Evolutionary conservation across 2,329 filamentous ascomycete species (phyloP), one percentile per base, ranked within the genome.

Genomic region (Diaporthe citri): DNA sequence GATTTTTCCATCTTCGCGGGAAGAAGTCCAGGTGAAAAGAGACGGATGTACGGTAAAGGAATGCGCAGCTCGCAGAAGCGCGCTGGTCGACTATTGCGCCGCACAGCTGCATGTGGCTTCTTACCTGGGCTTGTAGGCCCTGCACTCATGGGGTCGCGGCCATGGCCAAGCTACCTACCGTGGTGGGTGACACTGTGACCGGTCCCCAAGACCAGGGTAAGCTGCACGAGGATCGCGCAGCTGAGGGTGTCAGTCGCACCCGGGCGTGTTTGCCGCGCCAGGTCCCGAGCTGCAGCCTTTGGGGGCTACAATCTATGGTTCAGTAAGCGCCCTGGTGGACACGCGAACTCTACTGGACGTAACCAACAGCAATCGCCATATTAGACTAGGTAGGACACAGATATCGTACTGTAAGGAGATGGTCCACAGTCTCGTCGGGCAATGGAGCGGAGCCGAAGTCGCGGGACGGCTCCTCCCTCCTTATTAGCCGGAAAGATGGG

Each of bases 181-280:
- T 36, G 57, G 56, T 62, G 57, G 71, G 57, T 64, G 71, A 55
- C 59, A 64, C 20, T 60, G 39, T 64, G 71, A 72, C 70, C 70
- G 25, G 25, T 41, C 56, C 46, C 56, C 56, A 62, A 52, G 70
- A 72, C 70, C 70, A 43, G 70, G 70, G 70, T 51, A 22, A 64
- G 71, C 71, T 56, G 71, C 71, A 64, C 71, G 71, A 72, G 57
- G 57, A 64, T 72, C 57, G 46, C 57, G 71, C 71, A 72, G 71
- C 71, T 72, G 71, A 56, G 60, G 71, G 20, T 43, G 57, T 64
- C 71, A 72, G 71, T 55, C 57, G 60, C 71, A 72, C 13, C 36
- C 34, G 10, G 41, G 39, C 64, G 39, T 69, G 64, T 55, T 69
- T 69, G 64, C 64, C 48, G 64, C 64, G 64, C 64, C 64, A 31